A percentile compares a stretch with the other conserved stretches of the same genome.
Conservation (phyloP, 164 flowering plant species). For the Stephania japonica region DNA sequence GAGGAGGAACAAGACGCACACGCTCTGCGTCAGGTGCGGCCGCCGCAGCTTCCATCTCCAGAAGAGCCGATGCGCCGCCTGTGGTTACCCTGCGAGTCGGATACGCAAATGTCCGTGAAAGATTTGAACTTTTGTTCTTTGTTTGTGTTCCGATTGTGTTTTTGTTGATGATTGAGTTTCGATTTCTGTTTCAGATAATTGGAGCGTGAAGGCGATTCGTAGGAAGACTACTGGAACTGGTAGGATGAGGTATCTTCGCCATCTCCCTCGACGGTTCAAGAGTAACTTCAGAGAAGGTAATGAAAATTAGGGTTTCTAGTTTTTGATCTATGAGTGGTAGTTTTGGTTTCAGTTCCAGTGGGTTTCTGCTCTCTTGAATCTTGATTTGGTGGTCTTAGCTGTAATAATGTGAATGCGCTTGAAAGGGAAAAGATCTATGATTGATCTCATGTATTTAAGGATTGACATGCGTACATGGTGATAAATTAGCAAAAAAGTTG, state of each 20-base stretch:
- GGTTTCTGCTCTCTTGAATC: too few relatives aligned
- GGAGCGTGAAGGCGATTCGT: slow-evolving; percentile 32
- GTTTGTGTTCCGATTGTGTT: neutral
- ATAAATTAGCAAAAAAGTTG: too few relatives aligned
- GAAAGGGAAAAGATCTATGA: too few relatives aligned
- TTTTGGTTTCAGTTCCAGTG: too few relatives aligned
- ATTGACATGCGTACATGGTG: too few relatives aligned
- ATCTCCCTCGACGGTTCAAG: slow-evolving; percentile 33
- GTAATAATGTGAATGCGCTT: too few relatives aligned
- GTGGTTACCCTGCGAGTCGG: slow-evolving; percentile 75
- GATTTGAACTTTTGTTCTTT: neutral
- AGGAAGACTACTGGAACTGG: slow-evolving; percentile 38
- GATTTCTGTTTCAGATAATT: slow-evolving; percentile 20
- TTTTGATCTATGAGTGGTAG: too few relatives aligned
- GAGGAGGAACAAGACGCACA: slow-evolving; percentile 97
- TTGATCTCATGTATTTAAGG: too few relatives aligned
- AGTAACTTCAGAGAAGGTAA: slow-evolving; percentile 34
- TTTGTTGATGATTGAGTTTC: neutral
- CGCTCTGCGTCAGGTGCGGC: slow-evolving; percentile 82
- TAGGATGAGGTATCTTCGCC: slow-evolving; percentile 31
- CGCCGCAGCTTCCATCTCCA: slow-evolving; percentile 92
- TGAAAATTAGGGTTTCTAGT: neutral
- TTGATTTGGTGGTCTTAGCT: too few relatives aligned
- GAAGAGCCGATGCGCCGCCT: slow-evolving; percentile 89
- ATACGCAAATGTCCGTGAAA: slow-evolving; percentile 52